These are phyloP conservation scores for Globisporangium orthogonon DNA, from an alignment of 352 stramenopile genomes.

Conservation along the genomic window DNA sequence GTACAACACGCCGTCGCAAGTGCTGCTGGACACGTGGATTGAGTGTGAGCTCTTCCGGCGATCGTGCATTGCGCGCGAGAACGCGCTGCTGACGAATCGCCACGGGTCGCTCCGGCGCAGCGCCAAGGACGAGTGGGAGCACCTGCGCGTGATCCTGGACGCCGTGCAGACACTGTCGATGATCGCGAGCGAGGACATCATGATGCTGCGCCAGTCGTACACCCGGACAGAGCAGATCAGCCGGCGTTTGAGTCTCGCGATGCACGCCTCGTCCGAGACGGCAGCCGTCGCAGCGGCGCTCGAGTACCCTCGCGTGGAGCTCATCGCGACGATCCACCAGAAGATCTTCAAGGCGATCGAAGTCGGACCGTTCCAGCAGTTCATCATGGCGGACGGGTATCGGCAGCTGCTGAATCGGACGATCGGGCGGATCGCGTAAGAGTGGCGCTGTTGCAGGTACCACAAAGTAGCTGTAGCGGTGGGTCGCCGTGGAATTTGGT, in stretches of 20 bases:
- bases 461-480: no score
- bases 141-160: constrained; percentile 61
- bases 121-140: constrained; percentile 72
- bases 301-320: constrained; percentile 65
- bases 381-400: constrained; percentile 66
- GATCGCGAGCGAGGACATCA: constrained; percentile 47
- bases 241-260: constrained; percentile 54
- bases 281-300: constrained; percentile 28
- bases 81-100: constrained; percentile 26
- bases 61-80: constrained; percentile 60
- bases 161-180: constrained; percentile 49
- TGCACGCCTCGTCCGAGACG: constrained; percentile 23
- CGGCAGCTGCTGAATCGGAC: constrained; percentile 61
- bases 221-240: constrained; percentile 57
- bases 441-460: no score
- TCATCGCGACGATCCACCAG: constrained; percentile 68
- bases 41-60: constrained; percentile 77
- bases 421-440: constrained; percentile 62
- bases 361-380: constrained; percentile 70
- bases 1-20: constrained; percentile 49
- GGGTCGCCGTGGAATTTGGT: neutral
- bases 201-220: constrained; percentile 52
- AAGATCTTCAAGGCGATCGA: constrained; percentile 81
- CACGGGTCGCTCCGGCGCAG: constrained; percentile 24
- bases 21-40: constrained; percentile 78